A percentile compares a stretch with the other conserved stretches of the same genome.
These are phyloP conservation scores for Rhizopogon vinicolor DNA, from an alignment of 768 basidiomycete genomes.

Conservation along the genomic window DNA sequence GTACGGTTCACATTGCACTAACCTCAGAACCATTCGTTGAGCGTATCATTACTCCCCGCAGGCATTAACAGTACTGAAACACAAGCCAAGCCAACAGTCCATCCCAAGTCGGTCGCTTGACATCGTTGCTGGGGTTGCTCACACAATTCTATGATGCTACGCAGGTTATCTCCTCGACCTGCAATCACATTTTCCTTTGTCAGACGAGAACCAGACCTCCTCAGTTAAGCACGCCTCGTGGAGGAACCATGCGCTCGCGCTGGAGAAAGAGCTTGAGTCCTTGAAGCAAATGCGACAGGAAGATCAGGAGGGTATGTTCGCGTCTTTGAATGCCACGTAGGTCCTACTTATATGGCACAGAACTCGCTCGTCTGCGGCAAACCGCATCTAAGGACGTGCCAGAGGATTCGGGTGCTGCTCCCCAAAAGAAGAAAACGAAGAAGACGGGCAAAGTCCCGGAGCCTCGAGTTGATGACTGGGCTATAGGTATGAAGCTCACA, in stretches of 20 bases:
- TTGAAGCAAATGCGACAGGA: slow-evolving; percentile 18
- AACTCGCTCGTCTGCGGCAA: slow-evolving; percentile 15
- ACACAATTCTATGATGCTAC: background rate
- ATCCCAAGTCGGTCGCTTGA: slow-evolving; percentile 12
- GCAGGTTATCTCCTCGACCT: slow-evolving; percentile 25
- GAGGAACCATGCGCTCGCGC: slow-evolving; percentile 24
- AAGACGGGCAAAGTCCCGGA: slow-evolving; percentile 15
- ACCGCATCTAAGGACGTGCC: slow-evolving; percentile 9
- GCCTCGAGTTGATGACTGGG: slow-evolving; percentile 10
- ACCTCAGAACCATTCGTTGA: background rate
- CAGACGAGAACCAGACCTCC: background rate
- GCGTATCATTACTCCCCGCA: background rate
- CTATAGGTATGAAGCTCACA: slow-evolving; percentile 11
- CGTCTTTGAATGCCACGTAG: background rate
- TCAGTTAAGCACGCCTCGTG: slow-evolving; percentile 9
- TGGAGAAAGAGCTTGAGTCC: slow-evolving; percentile 18
- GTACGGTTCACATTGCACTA: background rate
- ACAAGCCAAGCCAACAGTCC: slow-evolving; percentile 21
- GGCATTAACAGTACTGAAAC: slow-evolving; percentile 19
- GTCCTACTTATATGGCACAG: slow-evolving; percentile 3
- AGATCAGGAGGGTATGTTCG: slow-evolving; percentile 18
- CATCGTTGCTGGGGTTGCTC: background rate
- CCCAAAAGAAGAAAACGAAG: slow-evolving; percentile 23
- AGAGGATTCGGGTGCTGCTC: slow-evolving; percentile 11
- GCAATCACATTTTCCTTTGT: slow-evolving; percentile 16